Conservation (phyloP, 2,329 filamentous ascomycete genomes). For the Penicillium sp. region DNA sequence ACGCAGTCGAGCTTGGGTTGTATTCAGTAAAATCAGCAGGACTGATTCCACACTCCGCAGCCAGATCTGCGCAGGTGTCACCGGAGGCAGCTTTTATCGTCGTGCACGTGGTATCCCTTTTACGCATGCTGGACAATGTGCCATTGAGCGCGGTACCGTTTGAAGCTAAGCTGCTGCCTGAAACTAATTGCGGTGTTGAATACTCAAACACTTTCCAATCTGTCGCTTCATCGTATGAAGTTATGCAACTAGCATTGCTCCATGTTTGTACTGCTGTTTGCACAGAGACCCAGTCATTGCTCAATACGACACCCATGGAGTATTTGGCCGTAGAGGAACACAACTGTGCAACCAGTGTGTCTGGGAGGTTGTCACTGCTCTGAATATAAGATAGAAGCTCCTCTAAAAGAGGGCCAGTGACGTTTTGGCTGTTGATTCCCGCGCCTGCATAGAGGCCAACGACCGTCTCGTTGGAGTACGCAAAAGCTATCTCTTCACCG, state of each 20-base stretch:
- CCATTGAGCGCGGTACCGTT: neutral
- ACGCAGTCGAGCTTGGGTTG: conserved; percentile 24
- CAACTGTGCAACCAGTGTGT: neutral
- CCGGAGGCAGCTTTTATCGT: conserved; percentile 27
- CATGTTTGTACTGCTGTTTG: neutral
- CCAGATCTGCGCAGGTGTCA: conserved; percentile 38
- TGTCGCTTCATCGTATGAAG: neutral
- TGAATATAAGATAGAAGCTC: neutral
- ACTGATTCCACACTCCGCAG: conserved; percentile 38
- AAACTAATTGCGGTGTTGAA: neutral
- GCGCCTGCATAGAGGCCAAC: neutral
- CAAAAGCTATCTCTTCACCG: neutral
- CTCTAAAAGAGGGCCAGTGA: neutral
- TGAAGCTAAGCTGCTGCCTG: neutral
- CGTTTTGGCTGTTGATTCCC: neutral
- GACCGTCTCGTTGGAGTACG: neutral
- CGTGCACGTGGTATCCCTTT: neutral
- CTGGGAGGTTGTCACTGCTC: neutral
- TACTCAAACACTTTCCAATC: neutral
- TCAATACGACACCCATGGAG: neutral
- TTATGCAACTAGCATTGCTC: neutral
- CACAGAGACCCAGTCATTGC: neutral
- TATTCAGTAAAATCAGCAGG: conserved; percentile 35
- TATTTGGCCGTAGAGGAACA: neutral
- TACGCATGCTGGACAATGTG: neutral